Evolutionary conservation across 495 filamentous ascomycete genomes (phyloP).

Genomic region (Daldinia grandis): DNA sequence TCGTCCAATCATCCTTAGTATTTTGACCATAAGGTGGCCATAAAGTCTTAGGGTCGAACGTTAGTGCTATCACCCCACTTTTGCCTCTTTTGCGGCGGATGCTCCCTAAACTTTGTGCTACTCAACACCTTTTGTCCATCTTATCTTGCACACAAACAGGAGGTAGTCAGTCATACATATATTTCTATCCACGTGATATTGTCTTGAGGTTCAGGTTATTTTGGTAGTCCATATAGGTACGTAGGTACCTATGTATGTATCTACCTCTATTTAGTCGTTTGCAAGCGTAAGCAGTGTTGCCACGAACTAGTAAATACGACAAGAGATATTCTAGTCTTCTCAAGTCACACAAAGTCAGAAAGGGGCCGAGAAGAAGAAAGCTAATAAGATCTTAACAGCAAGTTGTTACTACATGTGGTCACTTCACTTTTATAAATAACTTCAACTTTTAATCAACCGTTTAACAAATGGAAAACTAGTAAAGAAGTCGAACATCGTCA

Average conservation of each 20-base stretch:
- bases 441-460: not conserved
- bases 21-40: constrained; percentile 12
- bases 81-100: constrained; percentile 16
- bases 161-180: constrained; percentile 23
- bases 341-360: too few species aligned
- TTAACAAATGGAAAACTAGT: not conserved
- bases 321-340: too few species aligned
- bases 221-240: too few species aligned
- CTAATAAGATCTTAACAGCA: too few species aligned
- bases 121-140: not conserved
- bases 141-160: not conserved
- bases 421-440: not conserved
- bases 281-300: too few species aligned
- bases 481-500: not conserved
- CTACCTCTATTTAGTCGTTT: not conserved
- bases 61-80: constrained; percentile 35
- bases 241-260: too few species aligned
- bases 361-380: too few species aligned
- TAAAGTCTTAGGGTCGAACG: constrained; percentile 20
- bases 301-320: too few species aligned
- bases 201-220: too few species aligned
- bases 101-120: constrained; percentile 20
- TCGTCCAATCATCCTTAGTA: constrained; percentile 32
- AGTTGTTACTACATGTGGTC: not conserved
- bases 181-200: constrained; percentile 22